A percentile compares a stretch with the other conserved stretches of the same genome.
phyloP scores from a whole-genome alignment of 2,329 filamentous ascomycete species.

The Penicillium fuscoglaucum region DNA sequence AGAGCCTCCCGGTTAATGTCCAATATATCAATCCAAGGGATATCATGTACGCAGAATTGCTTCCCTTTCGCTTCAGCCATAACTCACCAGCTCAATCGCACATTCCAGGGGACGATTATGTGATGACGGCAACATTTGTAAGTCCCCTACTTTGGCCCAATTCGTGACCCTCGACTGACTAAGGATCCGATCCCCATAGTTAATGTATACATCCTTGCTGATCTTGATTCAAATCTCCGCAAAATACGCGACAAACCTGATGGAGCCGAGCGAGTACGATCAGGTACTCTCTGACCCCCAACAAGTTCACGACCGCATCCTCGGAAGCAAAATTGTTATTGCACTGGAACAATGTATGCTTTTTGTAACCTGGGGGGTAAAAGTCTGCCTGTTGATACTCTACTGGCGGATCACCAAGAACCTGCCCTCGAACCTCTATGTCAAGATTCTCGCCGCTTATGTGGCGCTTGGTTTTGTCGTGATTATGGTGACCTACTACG shows the following conservation, averaged over 20 bases:
- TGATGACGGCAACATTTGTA: conserved; percentile 42
- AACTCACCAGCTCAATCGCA: background rate
- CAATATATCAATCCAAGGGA: background rate
- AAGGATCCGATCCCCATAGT: conserved; percentile 19
- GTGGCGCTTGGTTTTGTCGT: conserved; percentile 47
- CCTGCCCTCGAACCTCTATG: conserved; percentile 36
- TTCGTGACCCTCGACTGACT: background rate
- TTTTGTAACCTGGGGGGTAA: conserved; percentile 52
- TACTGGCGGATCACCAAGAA: conserved; percentile 49
- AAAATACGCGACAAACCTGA: conserved; percentile 40
- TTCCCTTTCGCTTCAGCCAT: background rate
- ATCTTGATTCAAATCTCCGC: conserved; percentile 41
- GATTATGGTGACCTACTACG: conserved; percentile 52
- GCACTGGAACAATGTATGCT: conserved; percentile 53
- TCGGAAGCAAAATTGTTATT: conserved; percentile 52
- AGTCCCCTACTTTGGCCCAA: conserved; percentile 11
- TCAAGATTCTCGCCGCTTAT: conserved; percentile 46
- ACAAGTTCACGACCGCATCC: conserved; percentile 46
- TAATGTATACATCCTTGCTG: conserved; percentile 37
- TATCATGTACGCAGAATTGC: background rate
- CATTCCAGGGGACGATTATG: conserved; percentile 37
- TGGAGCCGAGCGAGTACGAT: conserved; percentile 38
- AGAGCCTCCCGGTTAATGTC: background rate
- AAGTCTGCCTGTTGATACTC: conserved; percentile 53
- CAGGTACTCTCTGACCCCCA: conserved; percentile 35